Evolutionary conservation across 2,329 filamentous ascomycete genomes (phyloP).

Genomic region (Hypoxylon sp.): DNA sequence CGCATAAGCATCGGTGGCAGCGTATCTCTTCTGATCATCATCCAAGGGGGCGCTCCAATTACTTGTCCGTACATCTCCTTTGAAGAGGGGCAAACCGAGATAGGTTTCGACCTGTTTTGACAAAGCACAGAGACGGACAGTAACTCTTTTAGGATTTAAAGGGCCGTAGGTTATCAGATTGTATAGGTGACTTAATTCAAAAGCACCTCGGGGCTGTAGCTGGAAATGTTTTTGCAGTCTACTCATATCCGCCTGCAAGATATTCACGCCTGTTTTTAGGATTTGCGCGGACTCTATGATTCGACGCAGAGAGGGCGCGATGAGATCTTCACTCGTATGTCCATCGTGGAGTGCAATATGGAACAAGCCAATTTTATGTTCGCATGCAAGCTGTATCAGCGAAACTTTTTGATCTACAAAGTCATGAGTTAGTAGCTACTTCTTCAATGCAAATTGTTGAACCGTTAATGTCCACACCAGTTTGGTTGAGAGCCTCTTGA

Average conservation of each 20-base stretch:
- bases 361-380: constrained; percentile 39
- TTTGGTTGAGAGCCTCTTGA: too few relatives aligned
- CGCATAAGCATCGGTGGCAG: constrained; percentile 41
- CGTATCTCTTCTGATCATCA: constrained; percentile 33
- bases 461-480: too few relatives aligned
- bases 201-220: constrained; percentile 35
- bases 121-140: constrained; percentile 28
- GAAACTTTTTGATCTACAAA: constrained; percentile 35
- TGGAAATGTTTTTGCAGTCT: constrained; percentile 33
- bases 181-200: constrained; percentile 42
- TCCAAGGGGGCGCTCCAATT: constrained; percentile 37
- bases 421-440: background rate
- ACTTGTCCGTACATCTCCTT: constrained; percentile 35
- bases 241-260: constrained; percentile 37
- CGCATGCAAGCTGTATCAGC: constrained; percentile 42
- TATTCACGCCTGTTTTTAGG: constrained; percentile 39
- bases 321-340: constrained; percentile 36
- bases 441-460: too few relatives aligned
- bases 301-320: constrained; percentile 38
- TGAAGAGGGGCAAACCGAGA: constrained; percentile 39
- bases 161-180: constrained; percentile 26
- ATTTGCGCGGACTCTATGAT: constrained; percentile 40
- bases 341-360: constrained; percentile 41
- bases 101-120: constrained; percentile 34
- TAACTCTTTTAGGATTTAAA: constrained; percentile 17